Conservation (phyloP, 1,284 basidiomycete species). For the Moniliella sp. region DNA sequence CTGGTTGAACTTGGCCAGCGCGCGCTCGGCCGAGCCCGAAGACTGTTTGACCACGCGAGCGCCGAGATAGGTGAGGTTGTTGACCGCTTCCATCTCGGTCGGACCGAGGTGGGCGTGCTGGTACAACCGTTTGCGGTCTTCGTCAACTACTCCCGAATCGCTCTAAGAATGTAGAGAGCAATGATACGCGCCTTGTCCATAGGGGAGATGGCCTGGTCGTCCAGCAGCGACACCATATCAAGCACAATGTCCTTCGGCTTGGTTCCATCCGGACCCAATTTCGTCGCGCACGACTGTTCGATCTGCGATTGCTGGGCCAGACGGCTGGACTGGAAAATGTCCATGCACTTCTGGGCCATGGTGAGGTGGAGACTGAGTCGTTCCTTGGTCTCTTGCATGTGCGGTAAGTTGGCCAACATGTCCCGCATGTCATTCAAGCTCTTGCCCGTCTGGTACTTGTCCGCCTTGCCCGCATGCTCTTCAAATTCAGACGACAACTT, state of each 20-base stretch:
- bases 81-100: constrained; percentile 79
- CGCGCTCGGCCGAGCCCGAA: too few relatives aligned
- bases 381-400: constrained; percentile 84
- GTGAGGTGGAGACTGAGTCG: constrained; percentile 88
- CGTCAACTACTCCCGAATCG: constrained; percentile 92
- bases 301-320: constrained; percentile 67
- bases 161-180: constrained; percentile 81
- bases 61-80: constrained; percentile 64
- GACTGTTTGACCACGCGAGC: constrained; percentile 53
- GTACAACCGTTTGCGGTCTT: constrained; percentile 76
- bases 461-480: constrained; percentile 73
- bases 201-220: constrained; percentile 48
- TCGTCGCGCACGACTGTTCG: constrained; percentile 47
- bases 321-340: constrained; percentile 69
- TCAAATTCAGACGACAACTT: constrained; percentile 86
- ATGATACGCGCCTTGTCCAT: constrained; percentile 83
- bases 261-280: constrained; percentile 22
- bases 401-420: constrained; percentile 84
- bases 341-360: constrained; percentile 95
- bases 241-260: constrained; percentile 48
- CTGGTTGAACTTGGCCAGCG: constrained; percentile 11
- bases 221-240: constrained; percentile 90
- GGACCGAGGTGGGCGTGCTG: constrained; percentile 79
- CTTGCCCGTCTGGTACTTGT: constrained; percentile 52
- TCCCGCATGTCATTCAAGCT: constrained; percentile 95